Evolutionary conservation across 768 basidiomycete genomes (phyloP).

Genomic region (Chiua virens): DNA sequence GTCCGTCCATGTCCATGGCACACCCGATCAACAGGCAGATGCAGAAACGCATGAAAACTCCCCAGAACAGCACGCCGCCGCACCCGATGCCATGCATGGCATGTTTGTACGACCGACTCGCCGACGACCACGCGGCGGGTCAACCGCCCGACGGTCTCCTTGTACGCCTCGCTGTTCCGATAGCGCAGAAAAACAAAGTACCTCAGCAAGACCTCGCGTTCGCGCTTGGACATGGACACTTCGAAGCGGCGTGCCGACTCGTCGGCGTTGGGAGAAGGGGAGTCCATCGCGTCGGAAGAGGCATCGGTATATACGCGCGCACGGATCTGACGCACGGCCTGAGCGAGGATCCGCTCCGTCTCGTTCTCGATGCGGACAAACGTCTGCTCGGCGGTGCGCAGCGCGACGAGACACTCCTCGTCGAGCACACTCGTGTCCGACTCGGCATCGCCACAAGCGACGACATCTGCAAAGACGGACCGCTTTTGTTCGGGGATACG

Average conservation of each 20-base stretch:
- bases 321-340: conserved; percentile 34
- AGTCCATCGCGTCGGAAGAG: too few relatives aligned
- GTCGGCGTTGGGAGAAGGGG: background rate
- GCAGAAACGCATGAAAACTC: conserved; percentile 30
- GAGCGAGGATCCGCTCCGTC: conserved; percentile 39
- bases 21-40: background rate
- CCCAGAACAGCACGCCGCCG: conserved; percentile 28
- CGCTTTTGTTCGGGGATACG: conserved; percentile 34
- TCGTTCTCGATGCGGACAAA: conserved; percentile 45
- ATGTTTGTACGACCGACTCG: conserved; percentile 16
- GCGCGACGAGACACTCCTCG: conserved; percentile 34
- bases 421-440: conserved; percentile 27
- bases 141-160: conserved; percentile 33
- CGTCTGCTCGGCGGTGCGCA: conserved; percentile 43
- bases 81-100: conserved; percentile 28
- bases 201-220: conserved; percentile 42
- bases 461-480: conserved; percentile 47
- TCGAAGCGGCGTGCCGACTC: conserved; percentile 16
- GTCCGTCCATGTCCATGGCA: too few relatives aligned
- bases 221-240: conserved; percentile 19
- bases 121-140: conserved; percentile 26
- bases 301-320: background rate
- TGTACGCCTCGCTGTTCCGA: conserved; percentile 51
- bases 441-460: background rate
- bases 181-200: conserved; percentile 60